Percentiles rank a stretch among this genome's conserved stretches.
These are phyloP conservation scores for Macrocystidia cucumis DNA, from an alignment of 1,284 basidiomycete species.

Conservation along the genomic window DNA sequence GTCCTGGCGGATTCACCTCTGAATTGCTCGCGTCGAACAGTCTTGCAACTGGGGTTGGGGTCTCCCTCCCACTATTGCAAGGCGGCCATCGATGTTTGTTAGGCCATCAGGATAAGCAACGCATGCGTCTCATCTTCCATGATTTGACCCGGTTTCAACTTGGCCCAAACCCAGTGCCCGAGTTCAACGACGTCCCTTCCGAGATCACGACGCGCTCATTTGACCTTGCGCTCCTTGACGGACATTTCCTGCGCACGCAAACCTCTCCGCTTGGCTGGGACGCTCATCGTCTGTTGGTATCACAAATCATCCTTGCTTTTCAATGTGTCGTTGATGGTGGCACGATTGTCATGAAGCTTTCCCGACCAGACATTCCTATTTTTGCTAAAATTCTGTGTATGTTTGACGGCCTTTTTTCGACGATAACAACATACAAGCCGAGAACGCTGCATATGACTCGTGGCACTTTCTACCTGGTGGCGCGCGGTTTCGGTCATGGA, in stretches of 20 bases:
- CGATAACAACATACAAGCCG: constrained; percentile 16
- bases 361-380: constrained; percentile 14
- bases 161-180: constrained; percentile 1
- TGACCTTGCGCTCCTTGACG: constrained; percentile 22
- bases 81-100: constrained; percentile 13
- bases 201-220: constrained; percentile 8
- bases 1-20: constrained; percentile 15
- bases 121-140: constrained; percentile 9
- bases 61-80: constrained; percentile 11
- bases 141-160: constrained; percentile 13
- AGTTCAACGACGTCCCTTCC: neutral
- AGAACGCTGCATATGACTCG: constrained; percentile 18
- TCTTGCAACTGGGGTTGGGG: constrained; percentile 9
- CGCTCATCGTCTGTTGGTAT: constrained; percentile 18
- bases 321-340: constrained; percentile 15
- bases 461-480: constrained; percentile 23
- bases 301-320: constrained; percentile 22
- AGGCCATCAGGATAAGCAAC: constrained; percentile 7
- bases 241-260: constrained; percentile 17
- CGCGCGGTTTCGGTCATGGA: constrained; percentile 15
- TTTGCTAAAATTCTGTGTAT: constrained; percentile 20
- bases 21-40: constrained; percentile 12
- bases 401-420: constrained; percentile 16
- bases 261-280: constrained; percentile 8
- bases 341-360: constrained; percentile 21